Percentiles rank a stretch among this genome's conserved stretches.
Evolutionary conservation across 176 grass and related monocot species (phyloP).

Genomic region (Rhipidocladum racemiflorum): DNA sequence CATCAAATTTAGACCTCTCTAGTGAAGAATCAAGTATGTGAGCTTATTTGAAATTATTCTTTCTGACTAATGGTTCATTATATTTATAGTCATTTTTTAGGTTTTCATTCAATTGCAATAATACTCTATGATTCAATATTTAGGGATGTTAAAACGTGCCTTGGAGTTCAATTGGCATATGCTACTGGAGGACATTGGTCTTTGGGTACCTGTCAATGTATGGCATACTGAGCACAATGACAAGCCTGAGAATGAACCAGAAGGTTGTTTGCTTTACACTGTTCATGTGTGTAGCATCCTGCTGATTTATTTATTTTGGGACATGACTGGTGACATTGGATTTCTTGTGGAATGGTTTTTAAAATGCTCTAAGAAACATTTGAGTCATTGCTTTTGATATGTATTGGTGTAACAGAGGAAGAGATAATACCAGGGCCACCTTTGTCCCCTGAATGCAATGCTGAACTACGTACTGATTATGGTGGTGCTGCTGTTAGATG

Average conservation of each 20-base stretch:
- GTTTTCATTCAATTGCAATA: neutral
- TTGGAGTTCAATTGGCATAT: constrained; percentile 60
- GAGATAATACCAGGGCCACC: constrained; percentile 62
- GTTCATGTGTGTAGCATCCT: neutral
- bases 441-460: constrained; percentile 52
- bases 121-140: constrained; percentile 5
- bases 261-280: constrained; percentile 50
- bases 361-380: neutral
- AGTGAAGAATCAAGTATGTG: constrained; percentile 59
- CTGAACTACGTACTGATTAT: constrained; percentile 58
- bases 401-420: constrained; percentile 35
- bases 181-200: constrained; percentile 64
- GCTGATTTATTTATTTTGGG: neutral
- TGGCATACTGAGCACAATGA: constrained; percentile 62
- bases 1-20: constrained; percentile 36
- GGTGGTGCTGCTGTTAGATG: constrained; percentile 66
- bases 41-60: constrained; percentile 4
- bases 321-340: neutral
- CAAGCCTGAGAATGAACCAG: constrained; percentile 61
- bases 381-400: constrained; percentile 22
- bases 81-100: neutral
- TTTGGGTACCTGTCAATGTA: constrained; percentile 58
- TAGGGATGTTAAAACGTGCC: constrained; percentile 53
- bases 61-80: neutral
- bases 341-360: neutral